These are phyloP conservation scores for Calocybe indica DNA, from an alignment of 768 basidiomycete species.

Conservation along the genomic window DNA sequence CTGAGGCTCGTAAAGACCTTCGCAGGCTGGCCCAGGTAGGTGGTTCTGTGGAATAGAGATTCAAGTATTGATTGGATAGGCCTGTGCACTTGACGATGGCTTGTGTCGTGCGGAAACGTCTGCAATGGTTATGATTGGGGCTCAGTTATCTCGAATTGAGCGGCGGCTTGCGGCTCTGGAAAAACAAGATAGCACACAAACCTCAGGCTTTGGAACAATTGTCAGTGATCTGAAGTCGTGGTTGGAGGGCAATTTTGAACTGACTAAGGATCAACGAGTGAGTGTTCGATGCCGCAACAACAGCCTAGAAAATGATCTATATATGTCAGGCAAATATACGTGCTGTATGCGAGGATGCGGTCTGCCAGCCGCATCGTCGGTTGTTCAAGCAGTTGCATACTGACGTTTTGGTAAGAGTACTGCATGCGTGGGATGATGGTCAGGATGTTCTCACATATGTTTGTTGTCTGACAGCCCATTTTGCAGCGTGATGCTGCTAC, in stretches of 20 bases:
- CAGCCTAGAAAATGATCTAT: too few species aligned
- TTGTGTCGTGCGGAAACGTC: background rate
- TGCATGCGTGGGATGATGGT: too few species aligned
- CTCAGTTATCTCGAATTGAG: background rate
- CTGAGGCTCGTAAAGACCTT: background rate
- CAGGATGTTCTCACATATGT: too few species aligned
- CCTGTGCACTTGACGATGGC: too few species aligned
- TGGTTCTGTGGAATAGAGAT: too few species aligned
- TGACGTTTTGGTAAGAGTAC: background rate
- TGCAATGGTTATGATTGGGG: background rate
- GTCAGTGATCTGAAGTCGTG: constrained; percentile 1
- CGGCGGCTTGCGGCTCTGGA: background rate
- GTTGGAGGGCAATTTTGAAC: constrained; percentile 5
- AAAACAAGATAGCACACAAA: background rate
- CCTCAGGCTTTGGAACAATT: background rate
- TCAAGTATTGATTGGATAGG: too few species aligned
- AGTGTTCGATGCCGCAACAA: too few species aligned
- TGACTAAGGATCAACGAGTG: constrained; percentile 12
- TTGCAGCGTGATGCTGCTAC: too few species aligned
- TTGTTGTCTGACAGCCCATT: too few species aligned
- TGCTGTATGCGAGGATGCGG: background rate
- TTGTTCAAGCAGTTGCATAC: background rate
- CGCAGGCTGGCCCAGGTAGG: background rate
- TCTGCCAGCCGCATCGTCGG: background rate
- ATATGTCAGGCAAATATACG: background rate